Percentiles rank a stretch among this genome's conserved stretches.
phyloP scores from a whole-genome alignment of 441 rosid genomes.

The Arabidopsis hybrid region DNA sequence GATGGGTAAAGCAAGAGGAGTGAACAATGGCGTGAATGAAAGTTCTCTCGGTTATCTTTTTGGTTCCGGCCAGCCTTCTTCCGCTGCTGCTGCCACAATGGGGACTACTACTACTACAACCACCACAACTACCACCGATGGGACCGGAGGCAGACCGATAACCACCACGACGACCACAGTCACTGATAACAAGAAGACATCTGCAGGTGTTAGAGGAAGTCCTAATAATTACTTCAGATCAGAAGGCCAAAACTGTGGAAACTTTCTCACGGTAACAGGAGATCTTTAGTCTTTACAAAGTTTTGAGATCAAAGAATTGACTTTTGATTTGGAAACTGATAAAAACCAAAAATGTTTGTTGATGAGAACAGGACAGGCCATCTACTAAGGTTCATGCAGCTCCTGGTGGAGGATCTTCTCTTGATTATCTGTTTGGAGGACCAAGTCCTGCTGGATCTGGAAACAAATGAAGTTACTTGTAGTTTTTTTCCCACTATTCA shows the following conservation, averaged over 20 bases:
- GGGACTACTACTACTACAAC: conserved; percentile 48
- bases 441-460: conserved; percentile 39
- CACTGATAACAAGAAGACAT: conserved; percentile 45
- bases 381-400: conserved; percentile 77
- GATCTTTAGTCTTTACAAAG: background rate
- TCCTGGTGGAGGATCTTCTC: conserved; percentile 79
- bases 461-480: conserved; percentile 32
- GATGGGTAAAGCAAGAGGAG: conserved; percentile 73
- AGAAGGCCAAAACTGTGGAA: conserved; percentile 85
- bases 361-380: conserved; percentile 60
- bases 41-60: conserved; percentile 74
- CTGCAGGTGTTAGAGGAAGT: conserved; percentile 63
- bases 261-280: conserved; percentile 67
- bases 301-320: conserved; percentile 1
- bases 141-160: conserved; percentile 43
- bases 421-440: conserved; percentile 70
- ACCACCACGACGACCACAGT: conserved; percentile 42
- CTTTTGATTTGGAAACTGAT: background rate
- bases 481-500: background rate
- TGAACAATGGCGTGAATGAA: conserved; percentile 65
- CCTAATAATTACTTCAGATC: conserved; percentile 71
- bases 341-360: background rate
- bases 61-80: conserved; percentile 48
- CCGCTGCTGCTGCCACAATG: conserved; percentile 32
- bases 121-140: conserved; percentile 37